A percentile compares a stretch with the other conserved stretches of the same genome.
Evolutionary conservation across 2,329 filamentous ascomycete genomes (phyloP).

Genomic region (Colletotrichum theobromicola): DNA sequence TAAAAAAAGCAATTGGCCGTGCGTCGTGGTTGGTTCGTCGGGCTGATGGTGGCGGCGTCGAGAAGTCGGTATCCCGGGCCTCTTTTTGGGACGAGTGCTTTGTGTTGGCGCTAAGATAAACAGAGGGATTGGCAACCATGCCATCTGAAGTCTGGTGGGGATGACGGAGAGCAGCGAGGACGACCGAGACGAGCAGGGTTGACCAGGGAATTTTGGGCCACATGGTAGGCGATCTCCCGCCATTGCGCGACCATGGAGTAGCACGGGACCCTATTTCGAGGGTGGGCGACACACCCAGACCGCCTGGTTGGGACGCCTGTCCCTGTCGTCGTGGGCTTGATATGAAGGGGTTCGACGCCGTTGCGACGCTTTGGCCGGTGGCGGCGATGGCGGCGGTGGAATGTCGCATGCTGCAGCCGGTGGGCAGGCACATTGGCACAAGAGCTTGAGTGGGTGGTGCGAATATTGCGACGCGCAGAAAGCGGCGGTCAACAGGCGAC

Average conservation of each 20-base stretch:
- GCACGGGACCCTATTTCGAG: not conserved
- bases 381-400: conserved; percentile 2
- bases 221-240: conserved; percentile 20
- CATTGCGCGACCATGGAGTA: conserved; percentile 7
- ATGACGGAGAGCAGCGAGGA: not conserved
- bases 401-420: conserved; percentile 3
- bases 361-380: conserved; percentile 15
- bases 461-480: not conserved
- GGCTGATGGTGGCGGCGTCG: conserved; percentile 7
- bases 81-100: not conserved
- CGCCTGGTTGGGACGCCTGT: conserved; percentile 14
- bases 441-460: not conserved
- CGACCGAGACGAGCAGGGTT: conserved; percentile 1
- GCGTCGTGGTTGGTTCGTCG: not conserved
- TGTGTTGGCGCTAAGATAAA: not conserved
- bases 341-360: conserved; percentile 7
- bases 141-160: conserved; percentile 10
- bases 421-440: not conserved
- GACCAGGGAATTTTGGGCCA: conserved; percentile 10
- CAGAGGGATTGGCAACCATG: not conserved
- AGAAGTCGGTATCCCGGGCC: conserved; percentile 1
- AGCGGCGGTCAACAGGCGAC: not conserved
- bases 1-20: not conserved
- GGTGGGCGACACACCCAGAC: conserved; percentile 6
- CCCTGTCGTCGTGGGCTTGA: conserved; percentile 10